Conservation (phyloP, 495 filamentous ascomycete genomes). For the Penicillium antarcticum region DNA sequence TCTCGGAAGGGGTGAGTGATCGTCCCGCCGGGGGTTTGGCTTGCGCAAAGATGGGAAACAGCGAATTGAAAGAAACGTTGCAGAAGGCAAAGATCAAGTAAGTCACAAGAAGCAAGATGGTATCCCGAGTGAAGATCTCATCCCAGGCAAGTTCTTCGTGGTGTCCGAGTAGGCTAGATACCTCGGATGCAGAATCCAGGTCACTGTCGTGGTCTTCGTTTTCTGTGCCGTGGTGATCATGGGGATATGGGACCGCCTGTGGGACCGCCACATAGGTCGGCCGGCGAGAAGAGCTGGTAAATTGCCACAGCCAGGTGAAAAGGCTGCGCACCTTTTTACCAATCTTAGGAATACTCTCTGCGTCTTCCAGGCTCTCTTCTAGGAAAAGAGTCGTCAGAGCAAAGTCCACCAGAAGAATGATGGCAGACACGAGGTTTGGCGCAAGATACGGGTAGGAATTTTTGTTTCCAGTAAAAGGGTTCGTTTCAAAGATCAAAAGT, state of each 20-base stretch:
- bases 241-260: constrained; percentile 14
- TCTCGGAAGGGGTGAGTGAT: constrained; percentile 68
- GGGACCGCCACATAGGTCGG: constrained; percentile 57
- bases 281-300: constrained; percentile 52
- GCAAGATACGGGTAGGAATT: constrained; percentile 77
- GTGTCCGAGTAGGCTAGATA: constrained; percentile 31
- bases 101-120: constrained; percentile 71
- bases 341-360: constrained; percentile 58
- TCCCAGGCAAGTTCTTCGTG: constrained; percentile 40
- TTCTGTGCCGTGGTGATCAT: constrained; percentile 24
- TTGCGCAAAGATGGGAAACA: constrained; percentile 89
- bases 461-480: constrained; percentile 48
- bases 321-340: constrained; percentile 55
- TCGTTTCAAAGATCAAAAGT: constrained; percentile 60
- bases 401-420: constrained; percentile 69
- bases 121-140: constrained; percentile 71
- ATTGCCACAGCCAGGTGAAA: constrained; percentile 73
- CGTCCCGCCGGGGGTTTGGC: constrained; percentile 72
- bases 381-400: constrained; percentile 71
- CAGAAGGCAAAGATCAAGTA: constrained; percentile 86
- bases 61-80: constrained; percentile 84
- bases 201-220: constrained; percentile 38
- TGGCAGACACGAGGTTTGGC: constrained; percentile 75
- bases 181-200: constrained; percentile 41
- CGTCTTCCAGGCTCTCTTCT: constrained; percentile 83